Conservation (phyloP, 148 eudicot genomes). For the Heliamphora exappendiculata region DNA sequence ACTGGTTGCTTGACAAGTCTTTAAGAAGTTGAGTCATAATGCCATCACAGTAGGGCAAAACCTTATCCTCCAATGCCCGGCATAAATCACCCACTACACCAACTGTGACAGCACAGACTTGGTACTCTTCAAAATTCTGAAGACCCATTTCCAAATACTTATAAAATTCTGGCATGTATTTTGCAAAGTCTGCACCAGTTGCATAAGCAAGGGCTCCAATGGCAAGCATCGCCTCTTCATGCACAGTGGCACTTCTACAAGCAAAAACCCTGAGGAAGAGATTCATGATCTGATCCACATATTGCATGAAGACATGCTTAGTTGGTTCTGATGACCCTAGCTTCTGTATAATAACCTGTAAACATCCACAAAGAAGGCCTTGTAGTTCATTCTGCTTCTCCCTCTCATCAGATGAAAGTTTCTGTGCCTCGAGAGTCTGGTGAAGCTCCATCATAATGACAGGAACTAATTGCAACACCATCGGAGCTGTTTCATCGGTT, state of each 20-base stretch:
- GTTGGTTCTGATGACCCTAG: slow-evolving; percentile 68
- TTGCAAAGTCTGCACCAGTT: slow-evolving; percentile 63
- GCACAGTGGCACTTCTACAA: slow-evolving; percentile 79
- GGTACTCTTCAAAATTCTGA: slow-evolving; percentile 88
- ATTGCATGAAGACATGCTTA: slow-evolving; percentile 60
- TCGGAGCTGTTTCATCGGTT: slow-evolving; percentile 78
- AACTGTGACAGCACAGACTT: slow-evolving; percentile 87
- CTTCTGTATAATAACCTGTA: slow-evolving; percentile 91
- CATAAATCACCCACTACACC: slow-evolving; percentile 95
- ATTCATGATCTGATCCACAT: slow-evolving; percentile 78
- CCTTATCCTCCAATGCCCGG: slow-evolving; percentile 80
- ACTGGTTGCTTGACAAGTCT: slow-evolving; percentile 73
- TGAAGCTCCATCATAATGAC: slow-evolving; percentile 90
- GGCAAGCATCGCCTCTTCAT: slow-evolving; percentile 94
- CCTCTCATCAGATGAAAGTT: slow-evolving; percentile 67
- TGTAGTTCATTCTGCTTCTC: slow-evolving; percentile 82
- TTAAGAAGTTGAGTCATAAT: slow-evolving; percentile 92
- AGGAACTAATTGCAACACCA: slow-evolving; percentile 74
- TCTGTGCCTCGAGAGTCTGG: slow-evolving; percentile 68
- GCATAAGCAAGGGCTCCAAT: slow-evolving; percentile 92
- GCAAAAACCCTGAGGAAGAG: slow-evolving; percentile 79
- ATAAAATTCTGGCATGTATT: slow-evolving; percentile 77
- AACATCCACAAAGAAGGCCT: slow-evolving; percentile 92
- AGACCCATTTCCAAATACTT: slow-evolving; percentile 92
- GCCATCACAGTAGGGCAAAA: slow-evolving; percentile 89